Evolutionary conservation across 2,329 filamentous ascomycete genomes (phyloP), one percentile per base, ranked within the genome.

Genomic region (Mycosphaerella arachidis): DNA sequence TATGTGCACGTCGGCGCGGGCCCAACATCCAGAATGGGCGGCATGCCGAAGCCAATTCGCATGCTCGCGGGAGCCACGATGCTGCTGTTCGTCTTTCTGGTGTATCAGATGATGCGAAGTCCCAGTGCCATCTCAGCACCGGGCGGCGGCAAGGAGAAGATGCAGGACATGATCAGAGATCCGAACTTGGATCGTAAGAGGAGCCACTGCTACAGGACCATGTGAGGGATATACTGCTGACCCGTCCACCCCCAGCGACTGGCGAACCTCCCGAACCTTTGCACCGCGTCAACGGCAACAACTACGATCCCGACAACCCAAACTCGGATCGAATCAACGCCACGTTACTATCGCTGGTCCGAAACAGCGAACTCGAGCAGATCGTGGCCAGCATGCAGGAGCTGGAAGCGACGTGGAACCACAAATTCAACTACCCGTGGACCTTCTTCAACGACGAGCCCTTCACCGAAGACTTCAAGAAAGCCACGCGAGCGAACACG

Each of bases 341-440:
- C 60, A 97, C 94, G 4, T 82, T 99, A 59, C 83, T 99, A 66
- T 89, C 92, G 24, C 84, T 99, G 40, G 94, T 99, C 58, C 88
- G 94, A 63, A 99, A 99, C 72, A 86, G 90, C 72, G 94, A 99
- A 79, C 79, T 97, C 30, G 78, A 86, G 24, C 90, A 88, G 51
- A 89, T 99, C 81, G 80, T 97, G 29, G 84, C 88, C 72, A 91
- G 92, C 29, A 99, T 99, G 91, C 77, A 78, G 57, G 93, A 99
- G 72, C 82, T 99, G 61, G 94, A 99, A 78, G 81, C 89, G 66
- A 97, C 93, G 0, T 99, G 92, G 92, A 99, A 99, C 72, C 82
- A 86, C 81, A 99, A 99, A 73, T 99, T 97, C 84, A 99, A 99
- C 80, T 99, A 99, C 73, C 94, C 94, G 0, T 99, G 94, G 91